phyloP scores from a whole-genome alignment of 495 filamentous ascomycete species.

The Xylaria scruposa region DNA sequence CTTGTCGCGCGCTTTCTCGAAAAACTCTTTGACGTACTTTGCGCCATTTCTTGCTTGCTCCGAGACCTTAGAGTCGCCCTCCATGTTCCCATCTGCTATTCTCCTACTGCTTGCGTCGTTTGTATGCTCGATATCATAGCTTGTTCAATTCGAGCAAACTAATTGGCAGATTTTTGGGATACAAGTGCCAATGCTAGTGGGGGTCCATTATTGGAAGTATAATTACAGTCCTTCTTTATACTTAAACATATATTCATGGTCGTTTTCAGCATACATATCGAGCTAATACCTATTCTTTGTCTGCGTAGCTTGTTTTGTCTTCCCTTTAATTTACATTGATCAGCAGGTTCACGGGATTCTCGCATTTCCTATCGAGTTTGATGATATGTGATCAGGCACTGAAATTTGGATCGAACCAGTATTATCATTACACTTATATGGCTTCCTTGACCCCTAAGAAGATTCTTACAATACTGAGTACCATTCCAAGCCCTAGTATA shows the following conservation, averaged over 20 bases:
- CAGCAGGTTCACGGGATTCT: not conserved
- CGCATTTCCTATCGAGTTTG: not conserved
- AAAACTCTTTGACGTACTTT: not conserved
- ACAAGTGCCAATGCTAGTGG: not conserved
- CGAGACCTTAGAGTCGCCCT: slow-evolving; percentile 4
- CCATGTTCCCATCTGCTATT: not conserved
- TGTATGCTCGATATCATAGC: not conserved
- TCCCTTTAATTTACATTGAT: not conserved
- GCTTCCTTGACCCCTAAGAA: too few relatives aligned
- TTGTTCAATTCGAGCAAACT: not conserved
- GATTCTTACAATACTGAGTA: too few relatives aligned
- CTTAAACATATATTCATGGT: not conserved
- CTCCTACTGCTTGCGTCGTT: not conserved
- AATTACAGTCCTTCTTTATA: not conserved
- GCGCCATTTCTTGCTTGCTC: slow-evolving; percentile 1
- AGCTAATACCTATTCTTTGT: not conserved
- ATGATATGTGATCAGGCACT: not conserved
- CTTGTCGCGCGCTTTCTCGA: not conserved
- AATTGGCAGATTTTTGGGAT: not conserved
- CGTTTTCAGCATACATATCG: not conserved
- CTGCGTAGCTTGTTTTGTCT: not conserved
- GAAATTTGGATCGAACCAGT: not conserved
- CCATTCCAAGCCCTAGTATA: too few relatives aligned
- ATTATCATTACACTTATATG: too few relatives aligned
- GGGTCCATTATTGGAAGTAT: not conserved